These are phyloP conservation scores for Acer yangbiense DNA, from an alignment of 345 rosid genomes.

Conservation along the genomic window DNA sequence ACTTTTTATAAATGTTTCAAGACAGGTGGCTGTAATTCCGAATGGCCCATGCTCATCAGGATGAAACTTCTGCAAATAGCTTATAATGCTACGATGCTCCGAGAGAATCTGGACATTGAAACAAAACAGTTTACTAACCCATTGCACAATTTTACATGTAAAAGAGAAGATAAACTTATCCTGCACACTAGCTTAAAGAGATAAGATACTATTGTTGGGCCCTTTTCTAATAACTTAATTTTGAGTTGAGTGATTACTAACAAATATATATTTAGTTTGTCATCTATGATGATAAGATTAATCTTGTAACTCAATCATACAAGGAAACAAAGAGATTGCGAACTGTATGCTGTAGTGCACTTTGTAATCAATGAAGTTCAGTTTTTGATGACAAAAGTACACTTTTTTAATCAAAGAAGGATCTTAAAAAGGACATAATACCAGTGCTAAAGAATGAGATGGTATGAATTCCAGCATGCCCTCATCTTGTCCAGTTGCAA, in stretches of 20 bases:
- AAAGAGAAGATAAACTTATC: conserved; percentile 1
- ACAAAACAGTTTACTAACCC: conserved; percentile 4
- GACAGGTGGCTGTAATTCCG: conserved; percentile 93
- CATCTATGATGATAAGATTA: no score
- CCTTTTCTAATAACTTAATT: no score
- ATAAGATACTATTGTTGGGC: no score
- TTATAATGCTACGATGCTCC: conserved; percentile 90
- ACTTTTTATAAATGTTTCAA: conserved; percentile 94
- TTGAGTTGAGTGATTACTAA: no score
- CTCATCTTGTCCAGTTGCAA: conserved; percentile 97
- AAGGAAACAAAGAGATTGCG: background rate
- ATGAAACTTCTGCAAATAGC: conserved; percentile 93
- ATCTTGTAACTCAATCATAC: background rate
- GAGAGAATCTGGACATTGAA: conserved; percentile 69
- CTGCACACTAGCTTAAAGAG: no score
- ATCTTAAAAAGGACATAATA: conserved; percentile 25
- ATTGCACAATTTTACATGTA: conserved; percentile 13
- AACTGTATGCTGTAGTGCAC: background rate
- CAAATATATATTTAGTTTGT: no score
- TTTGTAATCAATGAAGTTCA: background rate
- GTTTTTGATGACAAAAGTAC: background rate
- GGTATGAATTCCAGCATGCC: conserved; percentile 99
- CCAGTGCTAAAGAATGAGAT: conserved; percentile 93
- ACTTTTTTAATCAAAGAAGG: conserved; percentile 11
- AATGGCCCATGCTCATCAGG: conserved; percentile 96